Conservation (phyloP, 352 stramenopile genomes). For the Thalassiosira mediterranea region DNA sequence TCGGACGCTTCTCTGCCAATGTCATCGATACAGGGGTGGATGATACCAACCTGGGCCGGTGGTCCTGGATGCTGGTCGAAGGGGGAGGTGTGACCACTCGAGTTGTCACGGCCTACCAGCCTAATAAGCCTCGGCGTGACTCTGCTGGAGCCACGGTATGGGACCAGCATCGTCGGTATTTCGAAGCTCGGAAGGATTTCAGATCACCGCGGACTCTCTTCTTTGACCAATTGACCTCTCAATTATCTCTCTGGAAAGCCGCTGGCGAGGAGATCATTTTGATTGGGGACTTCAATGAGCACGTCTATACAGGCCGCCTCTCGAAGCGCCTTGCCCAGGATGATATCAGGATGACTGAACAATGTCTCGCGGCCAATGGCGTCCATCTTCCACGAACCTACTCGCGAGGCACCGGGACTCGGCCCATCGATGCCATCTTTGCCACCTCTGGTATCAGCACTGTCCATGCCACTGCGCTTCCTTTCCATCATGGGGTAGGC, state of each 20-base stretch:
- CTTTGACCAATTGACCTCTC: not conserved
- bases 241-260: conserved; percentile 4
- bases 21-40: not conserved
- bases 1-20: not conserved
- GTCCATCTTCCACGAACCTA: not conserved
- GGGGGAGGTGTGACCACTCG: not conserved
- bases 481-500: not conserved
- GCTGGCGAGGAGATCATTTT: conserved; percentile 15
- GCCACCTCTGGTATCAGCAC: not conserved
- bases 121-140: not conserved
- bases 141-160: not conserved
- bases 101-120: conserved; percentile 11
- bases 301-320: conserved; percentile 9
- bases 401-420: not conserved
- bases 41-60: not conserved
- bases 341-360: conserved; percentile 15
- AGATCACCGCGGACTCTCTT: not conserved
- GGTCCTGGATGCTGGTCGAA: conserved; percentile 2
- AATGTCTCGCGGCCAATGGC: not conserved
- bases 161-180: conserved; percentile 6
- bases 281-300: conserved; percentile 21
- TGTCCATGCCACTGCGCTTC: not conserved
- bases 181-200: too few species aligned
- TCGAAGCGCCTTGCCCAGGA: not conserved
- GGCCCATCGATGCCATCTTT: conserved; percentile 3